Conservation (phyloP, 1,284 basidiomycete genomes). For the Trametes pubescens region DNA sequence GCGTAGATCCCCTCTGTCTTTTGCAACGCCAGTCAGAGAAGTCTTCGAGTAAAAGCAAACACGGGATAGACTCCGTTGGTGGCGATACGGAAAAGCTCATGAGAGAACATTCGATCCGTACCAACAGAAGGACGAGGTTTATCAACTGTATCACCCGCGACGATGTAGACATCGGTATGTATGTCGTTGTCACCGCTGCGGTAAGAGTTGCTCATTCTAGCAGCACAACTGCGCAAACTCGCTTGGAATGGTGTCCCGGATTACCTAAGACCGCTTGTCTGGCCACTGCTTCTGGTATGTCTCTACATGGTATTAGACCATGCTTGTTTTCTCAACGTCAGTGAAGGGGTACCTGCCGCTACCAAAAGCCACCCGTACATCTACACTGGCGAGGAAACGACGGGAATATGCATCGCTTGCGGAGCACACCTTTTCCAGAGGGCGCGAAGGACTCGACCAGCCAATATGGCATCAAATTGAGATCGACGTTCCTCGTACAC, state of each 20-base stretch:
- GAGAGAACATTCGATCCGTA: slow-evolving; percentile 78
- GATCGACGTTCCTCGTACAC: slow-evolving; percentile 94
- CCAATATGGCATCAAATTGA: slow-evolving; percentile 99
- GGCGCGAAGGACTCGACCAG: slow-evolving; percentile 85
- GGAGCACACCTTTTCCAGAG: slow-evolving; percentile 90
- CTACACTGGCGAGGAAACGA: slow-evolving; percentile 88
- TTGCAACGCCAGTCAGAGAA: slow-evolving; percentile 37
- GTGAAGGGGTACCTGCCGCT: slow-evolving; percentile 92
- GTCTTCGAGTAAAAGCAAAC: slow-evolving; percentile 25
- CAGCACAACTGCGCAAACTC: slow-evolving; percentile 86
- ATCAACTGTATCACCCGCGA: slow-evolving; percentile 73
- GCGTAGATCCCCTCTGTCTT: slow-evolving; percentile 47
- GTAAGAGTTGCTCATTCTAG: slow-evolving; percentile 3
- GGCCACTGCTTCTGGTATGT: slow-evolving; percentile 93
- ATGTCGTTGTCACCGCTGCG: not conserved
- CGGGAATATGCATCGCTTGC: slow-evolving; percentile 93
- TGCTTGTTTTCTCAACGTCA: not conserved
- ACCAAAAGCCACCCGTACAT: slow-evolving; percentile 77
- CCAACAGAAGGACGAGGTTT: slow-evolving; percentile 77
- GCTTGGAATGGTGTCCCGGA: slow-evolving; percentile 96
- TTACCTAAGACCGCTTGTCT: slow-evolving; percentile 90
- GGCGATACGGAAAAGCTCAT: slow-evolving; percentile 64
- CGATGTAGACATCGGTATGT: slow-evolving; percentile 80
- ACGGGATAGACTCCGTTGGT: slow-evolving; percentile 32
- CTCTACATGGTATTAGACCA: not conserved